Base-by-base conservation (phyloP, 2,329 filamentous ascomycete genomes). In the Aureobasidium sp. region DNA sequence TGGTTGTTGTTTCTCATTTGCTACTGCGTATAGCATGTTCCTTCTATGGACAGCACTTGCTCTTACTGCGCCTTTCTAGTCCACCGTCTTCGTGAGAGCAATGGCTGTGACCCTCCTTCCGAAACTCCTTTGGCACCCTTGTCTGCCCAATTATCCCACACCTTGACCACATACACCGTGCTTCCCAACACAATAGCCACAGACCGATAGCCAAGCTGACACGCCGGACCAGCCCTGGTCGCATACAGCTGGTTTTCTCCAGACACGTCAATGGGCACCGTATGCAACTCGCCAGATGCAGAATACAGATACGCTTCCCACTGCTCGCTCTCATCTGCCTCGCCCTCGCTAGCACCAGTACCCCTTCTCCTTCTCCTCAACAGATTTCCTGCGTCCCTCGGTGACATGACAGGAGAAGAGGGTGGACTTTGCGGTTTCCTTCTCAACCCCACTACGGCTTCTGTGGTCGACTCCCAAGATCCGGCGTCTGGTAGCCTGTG, bases 401-500 rank as follows among this genome's bases (percentile, higher is more conserved):
- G 45, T 63, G 31, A 20, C 62, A 36, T 27, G 62, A 62, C 29
- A 57, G 29, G 64, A 25, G 56, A 65, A n/a, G 48, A 61, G 60
- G 17, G 67, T 58, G 14, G 71, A 72, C 64, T 64, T 66, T 27
- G 68, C 34, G 37, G 34, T 11, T 60, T 60, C 8, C 44, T 41
- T 2, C 87, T 79, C 14, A 90, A 77, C 0, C 88, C 88, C 0
- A 89, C 76, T 11, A 89, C 76, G 61, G 82, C 83, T 0, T 85
- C 84, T 36, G 80, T 81, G 0, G 80, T 76, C 1, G 83, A 76
- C 64, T 86, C 83, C 87, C 87, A 91, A 0, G 76, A 71, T 0
- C 88, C 88, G 0, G 86, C 86, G 41, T 86, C 81, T n/a, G 78
- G 73, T 8, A 90, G 78, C 9, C 76, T 78, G 51, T 82, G 80